Evolutionary conservation across 2,329 filamentous ascomycete genomes (phyloP).

Genomic region (Diaporthe sp.): DNA sequence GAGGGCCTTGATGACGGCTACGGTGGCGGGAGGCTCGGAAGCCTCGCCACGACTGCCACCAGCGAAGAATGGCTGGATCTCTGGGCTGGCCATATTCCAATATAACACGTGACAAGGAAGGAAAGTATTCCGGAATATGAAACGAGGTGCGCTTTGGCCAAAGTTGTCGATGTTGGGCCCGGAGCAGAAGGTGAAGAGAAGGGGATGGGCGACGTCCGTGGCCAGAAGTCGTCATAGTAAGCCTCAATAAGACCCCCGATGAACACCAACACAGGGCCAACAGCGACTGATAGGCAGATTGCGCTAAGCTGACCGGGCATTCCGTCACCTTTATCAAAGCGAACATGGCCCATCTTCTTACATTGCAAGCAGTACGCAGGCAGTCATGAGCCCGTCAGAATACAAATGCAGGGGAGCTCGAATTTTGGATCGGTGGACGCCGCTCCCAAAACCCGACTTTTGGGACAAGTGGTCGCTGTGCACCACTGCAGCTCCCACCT

Average conservation of each 20-base stretch:
- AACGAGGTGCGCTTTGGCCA: not conserved
- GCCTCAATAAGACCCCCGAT: not conserved
- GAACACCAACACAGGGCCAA: not conserved
- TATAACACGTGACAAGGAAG: no score
- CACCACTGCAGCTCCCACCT: no score
- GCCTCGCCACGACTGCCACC: not conserved
- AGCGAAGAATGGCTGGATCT: slow-evolving; percentile 21
- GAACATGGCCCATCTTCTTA: not conserved
- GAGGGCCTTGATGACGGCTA: slow-evolving; percentile 50
- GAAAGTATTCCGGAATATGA: not conserved
- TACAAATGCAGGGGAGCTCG: not conserved
- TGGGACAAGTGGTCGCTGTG: no score
- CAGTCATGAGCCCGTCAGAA: not conserved
- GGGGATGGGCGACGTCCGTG: not conserved
- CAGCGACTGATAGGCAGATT: not conserved
- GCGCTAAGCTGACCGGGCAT: not conserved
- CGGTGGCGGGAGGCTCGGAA: slow-evolving; percentile 33
- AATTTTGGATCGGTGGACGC: not conserved
- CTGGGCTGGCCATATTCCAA: not conserved
- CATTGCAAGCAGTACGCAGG: not conserved
- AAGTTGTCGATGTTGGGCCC: not conserved
- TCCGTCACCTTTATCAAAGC: not conserved
- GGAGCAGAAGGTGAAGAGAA: not conserved
- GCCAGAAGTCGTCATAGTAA: slow-evolving; percentile 5
- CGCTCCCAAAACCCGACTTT: no score